Conservation (phyloP, 345 rosid genomes). For the Rubroshorea leprosula region DNA sequence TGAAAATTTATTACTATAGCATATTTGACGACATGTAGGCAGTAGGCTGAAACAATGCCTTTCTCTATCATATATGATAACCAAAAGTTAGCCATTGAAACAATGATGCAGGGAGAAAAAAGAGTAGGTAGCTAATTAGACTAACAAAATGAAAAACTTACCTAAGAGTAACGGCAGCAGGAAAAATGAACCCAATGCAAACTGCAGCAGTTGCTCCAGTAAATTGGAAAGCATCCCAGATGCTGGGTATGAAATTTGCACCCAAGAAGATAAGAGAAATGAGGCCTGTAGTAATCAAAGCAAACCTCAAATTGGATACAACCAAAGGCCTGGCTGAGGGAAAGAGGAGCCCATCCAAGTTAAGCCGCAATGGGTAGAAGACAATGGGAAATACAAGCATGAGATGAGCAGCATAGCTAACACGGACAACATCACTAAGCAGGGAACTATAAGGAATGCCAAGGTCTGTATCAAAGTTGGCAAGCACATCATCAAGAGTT, state of each 20-base stretch:
- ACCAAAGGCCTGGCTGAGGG: constrained; percentile 57
- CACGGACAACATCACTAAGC: constrained; percentile 75
- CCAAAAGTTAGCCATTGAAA: background rate
- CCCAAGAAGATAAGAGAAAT: constrained; percentile 60
- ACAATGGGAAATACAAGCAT: constrained; percentile 92
- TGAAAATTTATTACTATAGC: no score
- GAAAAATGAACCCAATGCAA: constrained; percentile 93
- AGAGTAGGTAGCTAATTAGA: constrained; percentile 4
- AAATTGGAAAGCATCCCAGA: constrained; percentile 96
- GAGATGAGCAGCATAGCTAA: constrained; percentile 81
- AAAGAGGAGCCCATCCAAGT: constrained; percentile 80
- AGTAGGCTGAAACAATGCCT: no score
- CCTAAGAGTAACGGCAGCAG: constrained; percentile 79
- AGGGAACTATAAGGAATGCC: constrained; percentile 67
- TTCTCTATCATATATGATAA: background rate
- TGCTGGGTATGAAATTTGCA: constrained; percentile 88
- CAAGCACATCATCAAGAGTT: constrained; percentile 81
- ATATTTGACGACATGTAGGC: no score
- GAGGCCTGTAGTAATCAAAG: constrained; percentile 53
- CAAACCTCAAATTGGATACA: constrained; percentile 60
- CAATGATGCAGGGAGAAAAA: background rate
- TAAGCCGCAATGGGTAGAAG: constrained; percentile 74
- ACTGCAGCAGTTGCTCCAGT: constrained; percentile 94
- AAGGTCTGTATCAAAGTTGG: constrained; percentile 78
- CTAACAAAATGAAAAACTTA: constrained; percentile 22